These are phyloP conservation scores for Entomortierella chlamydospora DNA, from an alignment of 192 early-diverging fungal genomes.

Conservation along the genomic window DNA sequence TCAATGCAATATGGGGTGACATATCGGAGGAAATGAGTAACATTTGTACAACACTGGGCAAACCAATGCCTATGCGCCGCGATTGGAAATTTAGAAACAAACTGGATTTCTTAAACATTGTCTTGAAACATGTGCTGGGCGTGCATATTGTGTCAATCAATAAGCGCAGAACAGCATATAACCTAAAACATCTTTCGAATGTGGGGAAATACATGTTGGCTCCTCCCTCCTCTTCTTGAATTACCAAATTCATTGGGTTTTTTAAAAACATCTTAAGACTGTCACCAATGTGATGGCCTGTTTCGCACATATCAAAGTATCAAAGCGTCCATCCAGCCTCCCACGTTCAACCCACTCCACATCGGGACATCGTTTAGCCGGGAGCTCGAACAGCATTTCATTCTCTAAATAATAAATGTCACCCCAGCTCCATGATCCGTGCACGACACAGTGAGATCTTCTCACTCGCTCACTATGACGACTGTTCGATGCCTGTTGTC, in stretches of 20 bases:
- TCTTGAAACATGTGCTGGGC: slow-evolving; percentile 6
- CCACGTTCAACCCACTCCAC: too few species aligned
- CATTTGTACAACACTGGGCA: slow-evolving; percentile 4
- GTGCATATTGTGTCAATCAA: slow-evolving; percentile 2
- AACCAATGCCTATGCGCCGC: background rate
- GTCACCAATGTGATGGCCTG: too few species aligned
- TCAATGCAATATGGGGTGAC: slow-evolving; percentile 10
- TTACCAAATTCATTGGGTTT: too few species aligned
- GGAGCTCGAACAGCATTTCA: background rate
- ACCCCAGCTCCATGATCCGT: background rate
- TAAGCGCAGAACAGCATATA: slow-evolving; percentile 2
- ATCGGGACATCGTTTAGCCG: background rate
- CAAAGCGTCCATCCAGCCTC: too few species aligned
- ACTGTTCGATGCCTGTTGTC: slow-evolving; percentile 4
- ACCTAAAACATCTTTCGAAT: slow-evolving; percentile 5
- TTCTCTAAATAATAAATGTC: background rate
- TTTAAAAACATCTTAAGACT: too few species aligned
- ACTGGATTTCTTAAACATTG: slow-evolving; percentile 7
- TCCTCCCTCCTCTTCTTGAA: too few species aligned
- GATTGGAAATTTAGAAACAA: slow-evolving; percentile 6
- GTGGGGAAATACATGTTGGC: background rate
- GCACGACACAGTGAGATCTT: background rate
- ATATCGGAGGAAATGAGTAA: background rate
- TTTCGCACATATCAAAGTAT: too few species aligned
- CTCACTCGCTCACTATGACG: background rate